phyloP scores from a whole-genome alignment of 148 eudicot genomes.

The Chenopodium quinoa region DNA sequence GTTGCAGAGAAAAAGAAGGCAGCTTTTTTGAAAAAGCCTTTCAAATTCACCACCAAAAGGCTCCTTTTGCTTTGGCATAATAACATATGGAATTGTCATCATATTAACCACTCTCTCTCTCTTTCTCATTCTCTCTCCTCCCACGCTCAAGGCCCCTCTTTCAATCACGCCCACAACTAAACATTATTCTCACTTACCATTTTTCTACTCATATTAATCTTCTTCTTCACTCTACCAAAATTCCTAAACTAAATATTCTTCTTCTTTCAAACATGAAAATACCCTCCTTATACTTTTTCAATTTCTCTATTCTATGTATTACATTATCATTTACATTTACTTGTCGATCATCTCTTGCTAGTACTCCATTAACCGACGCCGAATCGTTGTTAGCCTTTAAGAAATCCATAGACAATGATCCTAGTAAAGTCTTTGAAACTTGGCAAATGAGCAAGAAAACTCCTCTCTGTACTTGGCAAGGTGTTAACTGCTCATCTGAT shows the following conservation, averaged over 20 bases:
- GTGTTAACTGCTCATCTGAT: slow-evolving; percentile 53
- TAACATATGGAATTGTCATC: slow-evolving; percentile 45
- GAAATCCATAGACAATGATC: slow-evolving; percentile 61
- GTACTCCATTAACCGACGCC: slow-evolving; percentile 48
- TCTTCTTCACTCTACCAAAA: slow-evolving; percentile 21
- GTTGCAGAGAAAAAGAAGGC: slow-evolving; percentile 23
- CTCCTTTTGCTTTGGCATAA: slow-evolving; percentile 40
- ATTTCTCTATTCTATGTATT: slow-evolving; percentile 23
- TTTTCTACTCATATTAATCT: not conserved
- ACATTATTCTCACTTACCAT: slow-evolving; percentile 4
- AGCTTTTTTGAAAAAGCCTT: slow-evolving; percentile 15
- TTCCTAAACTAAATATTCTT: not conserved
- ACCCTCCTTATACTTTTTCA: slow-evolving; percentile 7
- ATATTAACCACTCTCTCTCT: slow-evolving; percentile 38
- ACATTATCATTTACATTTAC: slow-evolving; percentile 4
- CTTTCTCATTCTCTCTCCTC: not conserved
- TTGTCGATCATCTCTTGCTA: not conserved
- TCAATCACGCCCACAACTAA: slow-evolving; percentile 29
- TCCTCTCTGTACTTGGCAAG: slow-evolving; percentile 67
- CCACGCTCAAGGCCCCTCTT: slow-evolving; percentile 39
- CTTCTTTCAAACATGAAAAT: slow-evolving; percentile 20
- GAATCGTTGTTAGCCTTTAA: slow-evolving; percentile 62
- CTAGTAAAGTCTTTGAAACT: slow-evolving; percentile 42
- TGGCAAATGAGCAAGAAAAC: slow-evolving; percentile 49
- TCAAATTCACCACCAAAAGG: slow-evolving; percentile 29